Evolutionary conservation across 1,284 basidiomycete species (phyloP).

Genomic region (Stygiomarasmius scandens): DNA sequence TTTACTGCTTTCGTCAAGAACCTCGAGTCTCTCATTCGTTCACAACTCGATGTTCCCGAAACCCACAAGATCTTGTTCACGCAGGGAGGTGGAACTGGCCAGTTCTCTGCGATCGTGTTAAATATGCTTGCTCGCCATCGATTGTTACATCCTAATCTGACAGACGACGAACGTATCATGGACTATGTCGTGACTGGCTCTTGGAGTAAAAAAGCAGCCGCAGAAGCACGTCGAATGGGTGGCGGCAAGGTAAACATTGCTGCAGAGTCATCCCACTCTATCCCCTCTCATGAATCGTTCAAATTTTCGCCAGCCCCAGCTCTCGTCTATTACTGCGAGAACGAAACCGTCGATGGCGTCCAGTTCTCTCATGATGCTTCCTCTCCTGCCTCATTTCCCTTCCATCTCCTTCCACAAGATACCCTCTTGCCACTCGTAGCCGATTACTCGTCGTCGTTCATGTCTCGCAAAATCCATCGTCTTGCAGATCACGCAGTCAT

Average conservation of each 20-base stretch:
- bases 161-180: constrained; percentile 58
- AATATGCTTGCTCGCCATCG: constrained; percentile 86
- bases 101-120: constrained; percentile 88
- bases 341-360: constrained; percentile 97
- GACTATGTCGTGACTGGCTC: constrained; percentile 92
- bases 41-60: constrained; percentile 77
- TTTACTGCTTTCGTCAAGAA: constrained; percentile 75
- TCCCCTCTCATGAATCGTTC: constrained; percentile 78
- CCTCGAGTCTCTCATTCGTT: constrained; percentile 72
- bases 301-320: constrained; percentile 81
- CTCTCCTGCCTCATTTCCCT: constrained; percentile 79
- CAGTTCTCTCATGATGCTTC: constrained; percentile 73
- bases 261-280: constrained; percentile 78
- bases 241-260: constrained; percentile 67
- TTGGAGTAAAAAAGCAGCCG: constrained; percentile 86
- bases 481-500: constrained; percentile 90
- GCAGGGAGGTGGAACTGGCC: constrained; percentile 88
- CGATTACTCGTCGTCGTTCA: constrained; percentile 97
- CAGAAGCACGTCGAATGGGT: constrained; percentile 77
- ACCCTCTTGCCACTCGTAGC: constrained; percentile 83
- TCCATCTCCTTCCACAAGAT: constrained; percentile 69
- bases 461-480: constrained; percentile 91
- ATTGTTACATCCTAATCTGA: constrained; percentile 62
- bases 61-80: constrained; percentile 90
- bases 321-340: constrained; percentile 98